Percentiles rank a stretch among this genome's conserved stretches.
Conservation (phyloP, 306 rosid genomes). For the Hylodesmum podocarpum region DNA sequence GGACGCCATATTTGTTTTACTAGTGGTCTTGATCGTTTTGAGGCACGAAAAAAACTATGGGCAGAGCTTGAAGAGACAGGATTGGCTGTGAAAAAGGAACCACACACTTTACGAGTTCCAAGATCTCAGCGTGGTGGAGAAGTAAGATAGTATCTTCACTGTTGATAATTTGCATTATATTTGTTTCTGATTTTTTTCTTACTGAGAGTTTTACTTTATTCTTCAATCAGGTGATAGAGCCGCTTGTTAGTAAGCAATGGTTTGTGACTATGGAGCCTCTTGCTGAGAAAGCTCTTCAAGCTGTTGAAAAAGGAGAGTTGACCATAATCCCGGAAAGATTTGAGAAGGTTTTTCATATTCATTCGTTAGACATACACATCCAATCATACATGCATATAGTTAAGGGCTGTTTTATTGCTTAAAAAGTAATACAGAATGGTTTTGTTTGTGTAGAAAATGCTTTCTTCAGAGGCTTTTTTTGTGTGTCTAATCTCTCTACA, state of each 20-base stretch:
- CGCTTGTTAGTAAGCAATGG: slow-evolving; percentile 97
- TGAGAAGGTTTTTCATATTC: slow-evolving; percentile 65
- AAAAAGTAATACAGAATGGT: neutral
- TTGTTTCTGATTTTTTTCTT: neutral
- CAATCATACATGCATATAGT: neutral
- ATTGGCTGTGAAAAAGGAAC: slow-evolving; percentile 81
- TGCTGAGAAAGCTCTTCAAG: slow-evolving; percentile 86
- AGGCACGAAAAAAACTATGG: slow-evolving; percentile 92
- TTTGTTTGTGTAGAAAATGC: neutral
- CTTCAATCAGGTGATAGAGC: slow-evolving; percentile 79
- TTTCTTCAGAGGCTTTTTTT: neutral
- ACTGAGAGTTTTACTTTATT: slow-evolving; percentile 22
- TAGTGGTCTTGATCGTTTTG: slow-evolving; percentile 97
- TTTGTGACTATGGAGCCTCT: slow-evolving; percentile 95
- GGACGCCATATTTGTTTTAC: slow-evolving; percentile 27
- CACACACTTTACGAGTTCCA: slow-evolving; percentile 87
- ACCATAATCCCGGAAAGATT: slow-evolving; percentile 92
- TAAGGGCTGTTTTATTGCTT: neutral
- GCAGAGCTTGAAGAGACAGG: slow-evolving; percentile 91
- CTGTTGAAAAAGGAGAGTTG: slow-evolving; percentile 76
- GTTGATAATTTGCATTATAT: slow-evolving; percentile 11
- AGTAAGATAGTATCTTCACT: slow-evolving; percentile 48
- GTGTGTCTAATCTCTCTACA: neutral
- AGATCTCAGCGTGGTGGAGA: slow-evolving; percentile 99
- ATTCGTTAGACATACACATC: neutral